Conservation (phyloP, 2,329 filamentous ascomycete genomes). For the Geosmithia putterillii region DNA sequence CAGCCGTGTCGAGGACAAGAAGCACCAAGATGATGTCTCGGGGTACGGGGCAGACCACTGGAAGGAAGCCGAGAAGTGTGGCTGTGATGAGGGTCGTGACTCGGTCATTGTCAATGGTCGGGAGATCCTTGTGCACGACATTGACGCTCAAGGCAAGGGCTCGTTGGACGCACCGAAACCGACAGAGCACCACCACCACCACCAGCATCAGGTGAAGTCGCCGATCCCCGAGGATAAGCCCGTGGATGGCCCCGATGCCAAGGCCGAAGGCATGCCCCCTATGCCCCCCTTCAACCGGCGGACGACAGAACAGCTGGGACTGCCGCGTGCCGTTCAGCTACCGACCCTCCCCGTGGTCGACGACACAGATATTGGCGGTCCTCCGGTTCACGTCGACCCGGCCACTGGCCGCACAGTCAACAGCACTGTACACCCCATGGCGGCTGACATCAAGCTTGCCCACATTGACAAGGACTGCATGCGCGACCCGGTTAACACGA, state of each 20-base stretch:
- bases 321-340: constrained; percentile 57
- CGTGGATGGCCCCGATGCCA: constrained; percentile 14
- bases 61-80: constrained; percentile 49
- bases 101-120: constrained; percentile 54
- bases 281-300: constrained; percentile 42
- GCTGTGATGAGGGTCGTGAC: constrained; percentile 54
- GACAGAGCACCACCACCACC: constrained; percentile 9
- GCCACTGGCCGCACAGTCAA: constrained; percentile 33
- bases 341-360: constrained; percentile 58
- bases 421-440: constrained; percentile 35
- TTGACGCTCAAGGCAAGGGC: constrained; percentile 52
- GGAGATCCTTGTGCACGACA: constrained; percentile 58
- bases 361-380: constrained; percentile 74
- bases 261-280: constrained; percentile 44
- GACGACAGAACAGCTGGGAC: constrained; percentile 53
- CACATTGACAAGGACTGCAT: constrained; percentile 84
- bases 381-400: constrained; percentile 43
- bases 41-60: constrained; percentile 70
- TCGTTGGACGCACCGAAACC: constrained; percentile 33
- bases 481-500: constrained; percentile 71
- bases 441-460: constrained; percentile 60
- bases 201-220: constrained; percentile 17
- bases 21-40: constrained; percentile 62
- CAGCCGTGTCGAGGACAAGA: constrained; percentile 39
- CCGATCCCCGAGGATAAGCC: constrained; percentile 7